Evolutionary conservation across 1,284 basidiomycete species (phyloP).

Genomic region (Inonotus hispidus): DNA sequence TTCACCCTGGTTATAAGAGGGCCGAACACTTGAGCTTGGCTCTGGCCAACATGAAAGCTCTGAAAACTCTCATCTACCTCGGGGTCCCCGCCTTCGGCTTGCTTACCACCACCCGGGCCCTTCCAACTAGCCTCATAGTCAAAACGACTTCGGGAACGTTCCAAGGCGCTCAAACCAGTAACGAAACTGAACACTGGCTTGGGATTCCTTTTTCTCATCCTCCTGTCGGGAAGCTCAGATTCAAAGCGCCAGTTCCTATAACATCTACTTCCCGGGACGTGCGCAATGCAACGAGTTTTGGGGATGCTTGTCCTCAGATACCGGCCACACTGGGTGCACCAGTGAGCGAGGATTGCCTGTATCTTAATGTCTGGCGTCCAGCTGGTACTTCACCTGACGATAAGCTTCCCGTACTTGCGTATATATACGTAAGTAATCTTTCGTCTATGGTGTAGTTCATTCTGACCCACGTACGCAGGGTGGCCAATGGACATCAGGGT

Average conservation of each 20-base stretch:
- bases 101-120: background rate
- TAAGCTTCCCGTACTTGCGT: constrained; percentile 44
- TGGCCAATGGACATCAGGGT: constrained; percentile 45
- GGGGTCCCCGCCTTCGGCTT: background rate
- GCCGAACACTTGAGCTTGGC: background rate
- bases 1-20: background rate
- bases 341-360: constrained; percentile 50
- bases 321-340: constrained; percentile 39
- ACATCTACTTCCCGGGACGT: constrained; percentile 28
- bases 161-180: constrained; percentile 24
- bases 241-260: constrained; percentile 55
- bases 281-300: constrained; percentile 44
- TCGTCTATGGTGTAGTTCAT: background rate
- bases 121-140: constrained; percentile 7
- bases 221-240: constrained; percentile 50
- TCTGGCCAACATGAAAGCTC: background rate
- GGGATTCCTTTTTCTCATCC: constrained; percentile 66
- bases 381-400: constrained; percentile 29
- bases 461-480: constrained; percentile 32
- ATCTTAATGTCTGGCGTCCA: constrained; percentile 46
- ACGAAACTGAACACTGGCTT: constrained; percentile 48
- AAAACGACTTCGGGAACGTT: constrained; percentile 19
- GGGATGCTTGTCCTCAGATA: constrained; percentile 53
- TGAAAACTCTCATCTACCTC: background rate
- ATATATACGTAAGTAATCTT: constrained; percentile 41